phyloP scores from a whole-genome alignment of 805 yeast genomes.

The Kodamaea hsintzibuensis region DNA sequence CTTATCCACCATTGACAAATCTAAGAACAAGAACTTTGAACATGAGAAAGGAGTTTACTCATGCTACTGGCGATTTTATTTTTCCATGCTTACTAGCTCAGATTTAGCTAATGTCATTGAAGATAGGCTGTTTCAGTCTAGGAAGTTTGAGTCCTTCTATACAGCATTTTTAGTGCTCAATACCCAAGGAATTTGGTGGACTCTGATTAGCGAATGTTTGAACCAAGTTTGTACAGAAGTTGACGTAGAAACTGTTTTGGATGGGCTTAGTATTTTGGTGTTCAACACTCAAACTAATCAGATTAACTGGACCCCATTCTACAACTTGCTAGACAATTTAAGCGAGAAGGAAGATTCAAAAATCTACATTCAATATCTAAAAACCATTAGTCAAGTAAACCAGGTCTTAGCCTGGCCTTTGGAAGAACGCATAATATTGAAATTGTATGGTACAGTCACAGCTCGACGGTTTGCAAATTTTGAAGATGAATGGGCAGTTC shows the following conservation, averaged over 20 bases:
- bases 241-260: constrained; percentile 16
- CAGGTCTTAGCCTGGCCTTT: constrained; percentile 31
- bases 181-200: constrained; percentile 27
- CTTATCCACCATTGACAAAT: background rate
- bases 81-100: constrained; percentile 14
- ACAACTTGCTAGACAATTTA: constrained; percentile 19
- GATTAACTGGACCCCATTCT: constrained; percentile 29
- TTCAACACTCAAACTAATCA: constrained; percentile 2
- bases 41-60: background rate
- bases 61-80: constrained; percentile 13
- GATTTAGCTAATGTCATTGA: constrained; percentile 11
- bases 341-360: constrained; percentile 16
- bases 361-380: constrained; percentile 27
- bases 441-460: constrained; percentile 32
- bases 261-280: constrained; percentile 13
- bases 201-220: constrained; percentile 21
- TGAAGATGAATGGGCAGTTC: constrained; percentile 30
- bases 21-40: background rate
- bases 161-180: constrained; percentile 19
- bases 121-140: background rate
- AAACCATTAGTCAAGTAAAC: constrained; percentile 26
- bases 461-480: constrained; percentile 37
- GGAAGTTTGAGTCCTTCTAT: constrained; percentile 22
- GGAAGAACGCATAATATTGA: constrained; percentile 34
- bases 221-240: constrained; percentile 11